Conservation (phyloP, 228 moss, liverwort and hornwort species). For the Sphagnum fallax region DNA sequence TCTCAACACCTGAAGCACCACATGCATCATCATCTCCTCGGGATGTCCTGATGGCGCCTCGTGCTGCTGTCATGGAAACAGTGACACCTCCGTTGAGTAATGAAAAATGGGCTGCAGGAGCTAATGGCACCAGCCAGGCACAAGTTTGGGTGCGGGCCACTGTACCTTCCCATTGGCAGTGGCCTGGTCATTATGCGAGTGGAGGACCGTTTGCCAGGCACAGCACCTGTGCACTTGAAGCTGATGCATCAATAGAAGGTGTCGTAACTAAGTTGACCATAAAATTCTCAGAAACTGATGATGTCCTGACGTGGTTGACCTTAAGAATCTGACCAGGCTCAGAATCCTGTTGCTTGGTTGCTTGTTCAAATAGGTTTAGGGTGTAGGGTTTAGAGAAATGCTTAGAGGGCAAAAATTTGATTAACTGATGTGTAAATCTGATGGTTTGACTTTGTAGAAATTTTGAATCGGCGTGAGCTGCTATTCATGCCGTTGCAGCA, state of each 20-base stretch:
- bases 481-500: conserved; percentile 74
- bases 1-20: conserved; percentile 5
- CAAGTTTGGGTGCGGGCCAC: conserved; percentile 57
- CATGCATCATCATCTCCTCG: conserved; percentile 2
- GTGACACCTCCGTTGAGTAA: conserved; percentile 20
- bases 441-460: conserved; percentile 38
- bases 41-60: too few species aligned
- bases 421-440: not conserved
- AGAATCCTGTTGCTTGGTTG: too few species aligned
- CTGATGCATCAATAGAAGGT: conserved; percentile 88
- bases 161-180: conserved; percentile 78
- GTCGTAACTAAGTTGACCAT: conserved; percentile 4
- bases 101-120: conserved; percentile 21
- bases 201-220: conserved; percentile 64
- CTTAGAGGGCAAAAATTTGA: too few species aligned
- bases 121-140: conserved; percentile 30
- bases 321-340: too few species aligned
- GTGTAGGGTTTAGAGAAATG: too few species aligned
- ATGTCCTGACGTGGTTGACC: too few species aligned
- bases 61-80: conserved; percentile 17
- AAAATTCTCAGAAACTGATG: too few species aligned
- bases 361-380: too few species aligned
- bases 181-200: conserved; percentile 51
- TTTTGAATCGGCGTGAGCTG: conserved; percentile 79
- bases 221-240: conserved; percentile 93